These are phyloP conservation scores for Coemansia sp. DNA, from an alignment of 192 early-diverging fungal species.

Conservation along the genomic window DNA sequence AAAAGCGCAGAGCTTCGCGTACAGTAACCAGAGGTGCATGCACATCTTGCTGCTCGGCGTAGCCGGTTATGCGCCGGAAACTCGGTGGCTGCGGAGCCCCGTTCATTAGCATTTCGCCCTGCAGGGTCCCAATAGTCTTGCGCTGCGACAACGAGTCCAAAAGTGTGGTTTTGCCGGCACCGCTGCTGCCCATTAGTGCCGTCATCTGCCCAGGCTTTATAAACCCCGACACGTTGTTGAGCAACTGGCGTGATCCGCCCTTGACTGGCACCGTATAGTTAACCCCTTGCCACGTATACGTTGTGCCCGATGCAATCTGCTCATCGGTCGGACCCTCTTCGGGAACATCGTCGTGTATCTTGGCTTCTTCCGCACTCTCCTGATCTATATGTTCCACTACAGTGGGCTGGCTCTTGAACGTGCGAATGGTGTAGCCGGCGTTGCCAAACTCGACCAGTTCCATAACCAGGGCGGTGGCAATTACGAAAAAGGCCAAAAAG, in stretches of 20 bases:
- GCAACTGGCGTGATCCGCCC: constrained; percentile 62
- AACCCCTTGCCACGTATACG: constrained; percentile 64
- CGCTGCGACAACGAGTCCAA: constrained; percentile 69
- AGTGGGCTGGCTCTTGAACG: constrained; percentile 48
- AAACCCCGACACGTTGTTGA: constrained; percentile 63
- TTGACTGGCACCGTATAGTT: constrained; percentile 72
- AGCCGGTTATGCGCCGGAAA: constrained; percentile 66
- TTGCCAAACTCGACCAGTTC: constrained; percentile 66
- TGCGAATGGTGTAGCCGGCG: constrained; percentile 55
- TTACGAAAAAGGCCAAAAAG: constrained; percentile 41
- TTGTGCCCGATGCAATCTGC: constrained; percentile 55
- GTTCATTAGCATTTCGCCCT: constrained; percentile 67
- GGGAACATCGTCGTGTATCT: neutral
- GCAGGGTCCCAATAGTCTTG: constrained; percentile 63
- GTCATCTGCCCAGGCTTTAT: constrained; percentile 73
- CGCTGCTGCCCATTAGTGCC: constrained; percentile 65
- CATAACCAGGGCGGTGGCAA: constrained; percentile 48
- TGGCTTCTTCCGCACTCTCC: neutral
- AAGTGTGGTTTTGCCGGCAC: constrained; percentile 74
- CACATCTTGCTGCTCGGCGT: constrained; percentile 77
- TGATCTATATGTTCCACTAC: constrained; percentile 18
- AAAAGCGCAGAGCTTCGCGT: constrained; percentile 59
- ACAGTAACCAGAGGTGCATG: constrained; percentile 67
- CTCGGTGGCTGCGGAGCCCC: constrained; percentile 48
- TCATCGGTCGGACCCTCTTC: constrained; percentile 21